A percentile compares a stretch with the other conserved stretches of the same genome.
Conservation (phyloP, 2,329 filamentous ascomycete species). For the Coniochaeta sp. region DNA sequence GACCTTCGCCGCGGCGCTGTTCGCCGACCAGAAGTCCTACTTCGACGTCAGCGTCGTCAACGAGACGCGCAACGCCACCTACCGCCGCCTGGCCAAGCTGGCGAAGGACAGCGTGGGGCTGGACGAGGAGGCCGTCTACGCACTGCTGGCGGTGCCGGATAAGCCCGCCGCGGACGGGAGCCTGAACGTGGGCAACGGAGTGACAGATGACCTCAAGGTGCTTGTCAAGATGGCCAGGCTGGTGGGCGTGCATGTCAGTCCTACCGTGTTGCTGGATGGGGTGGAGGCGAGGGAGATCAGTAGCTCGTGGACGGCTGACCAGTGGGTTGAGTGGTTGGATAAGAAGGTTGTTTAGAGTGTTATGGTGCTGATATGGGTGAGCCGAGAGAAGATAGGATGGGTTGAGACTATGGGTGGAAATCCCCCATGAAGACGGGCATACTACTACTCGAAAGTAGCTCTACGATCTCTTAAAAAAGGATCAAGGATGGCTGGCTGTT, state of each 20-base stretch:
- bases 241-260: conserved; percentile 81
- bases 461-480: neutral
- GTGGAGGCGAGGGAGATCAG: conserved; percentile 73
- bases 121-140: conserved; percentile 62
- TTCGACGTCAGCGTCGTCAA: conserved; percentile 82
- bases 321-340: conserved; percentile 81
- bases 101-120: conserved; percentile 59
- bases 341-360: conserved; percentile 33
- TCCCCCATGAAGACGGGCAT: neutral
- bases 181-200: conserved; percentile 71
- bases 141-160: conserved; percentile 60
- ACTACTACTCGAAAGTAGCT: neutral
- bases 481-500: neutral
- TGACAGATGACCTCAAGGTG: conserved; percentile 80
- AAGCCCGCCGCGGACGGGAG: conserved; percentile 59
- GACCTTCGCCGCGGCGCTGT: conserved; percentile 64
- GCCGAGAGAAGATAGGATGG: neutral
- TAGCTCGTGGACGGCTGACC: conserved; percentile 67
- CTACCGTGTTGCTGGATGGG: conserved; percentile 83
- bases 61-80: conserved; percentile 79
- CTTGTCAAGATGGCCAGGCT: conserved; percentile 74
- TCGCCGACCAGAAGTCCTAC: conserved; percentile 61
- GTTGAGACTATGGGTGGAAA: neutral
- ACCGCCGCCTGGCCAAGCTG: conserved; percentile 70
- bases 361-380: neutral